Evolutionary conservation across 164 flowering plant species (phyloP), one percentile per base, ranked within the genome.

Genomic region (Taxillus chinensis): DNA sequence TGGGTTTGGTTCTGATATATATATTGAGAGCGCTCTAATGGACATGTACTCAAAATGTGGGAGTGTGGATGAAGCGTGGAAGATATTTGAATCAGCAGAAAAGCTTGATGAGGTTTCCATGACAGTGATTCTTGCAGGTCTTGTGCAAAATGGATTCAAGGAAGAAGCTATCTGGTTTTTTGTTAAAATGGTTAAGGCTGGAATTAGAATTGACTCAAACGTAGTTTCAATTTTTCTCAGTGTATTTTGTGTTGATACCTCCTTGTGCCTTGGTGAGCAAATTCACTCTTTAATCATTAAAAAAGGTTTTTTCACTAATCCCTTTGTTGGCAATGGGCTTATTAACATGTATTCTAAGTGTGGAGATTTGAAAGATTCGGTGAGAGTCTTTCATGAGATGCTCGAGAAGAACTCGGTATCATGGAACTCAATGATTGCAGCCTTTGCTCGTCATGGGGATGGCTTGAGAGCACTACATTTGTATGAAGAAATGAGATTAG

Each of bases 301-400:
- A 76, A 84, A 75, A 68, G 74, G 72, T 15, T 82, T 90, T 37
- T 57, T 57, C 39, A 60, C 59, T 14, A 86, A 82, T 68, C 63
- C 73, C 5, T 90, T 76, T 68, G 89, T 92, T 40, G 64, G 79
- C 73, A 92, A 92, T 69, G 96, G 98, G 43, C 81, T 89, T 5
- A 80, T 89, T 38, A 92, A 85, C 75, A 86, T 89, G 95, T 89
- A 92, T 68, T 83, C 95, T 27, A 92, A 87, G 67, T 86, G 93
- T 69, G 96, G 96, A 8, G 80, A 83, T 41, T 65, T 89, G 71
- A 70, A 55, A 46, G 95, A 89, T 2, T 80, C 98, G 4, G 45
- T 74, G 52, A 77, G 79, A 72, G 74, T 86, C 63, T 89, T 92
- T 67, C 15, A 51, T 56, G 57, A 51, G 55, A 82, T 80, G 84